Evolutionary conservation across 345 rosid species (phyloP).

Genomic region (Microcos paniculata): DNA sequence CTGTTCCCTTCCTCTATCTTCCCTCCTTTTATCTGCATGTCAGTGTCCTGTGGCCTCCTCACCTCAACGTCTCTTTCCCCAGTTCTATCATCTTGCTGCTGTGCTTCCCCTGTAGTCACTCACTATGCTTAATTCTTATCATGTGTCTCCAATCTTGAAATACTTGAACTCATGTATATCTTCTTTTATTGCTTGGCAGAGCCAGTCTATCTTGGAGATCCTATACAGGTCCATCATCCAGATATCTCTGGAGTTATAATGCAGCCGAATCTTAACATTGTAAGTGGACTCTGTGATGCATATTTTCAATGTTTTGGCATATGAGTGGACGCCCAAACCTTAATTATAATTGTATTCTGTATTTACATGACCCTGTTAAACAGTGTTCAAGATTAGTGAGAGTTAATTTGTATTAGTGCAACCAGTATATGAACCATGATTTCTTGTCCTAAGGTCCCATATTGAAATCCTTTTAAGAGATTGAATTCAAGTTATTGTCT

Average conservation of each 20-base stretch:
- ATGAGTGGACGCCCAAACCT: background rate
- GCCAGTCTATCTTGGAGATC: constrained; percentile 52
- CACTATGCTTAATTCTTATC: background rate
- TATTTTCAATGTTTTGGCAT: constrained; percentile 2
- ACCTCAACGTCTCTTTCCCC: background rate
- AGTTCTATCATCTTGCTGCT: background rate
- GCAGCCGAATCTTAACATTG: constrained; percentile 45
- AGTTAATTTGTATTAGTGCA: background rate
- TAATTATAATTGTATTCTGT: background rate
- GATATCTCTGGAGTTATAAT: constrained; percentile 45
- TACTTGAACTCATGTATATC: constrained; percentile 6
- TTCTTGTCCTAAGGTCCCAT: background rate
- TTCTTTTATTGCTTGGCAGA: constrained; percentile 43
- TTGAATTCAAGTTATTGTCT: background rate
- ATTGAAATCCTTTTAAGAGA: background rate
- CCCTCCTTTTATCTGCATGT: background rate
- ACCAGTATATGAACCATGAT: background rate
- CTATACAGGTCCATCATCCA: constrained; percentile 43
- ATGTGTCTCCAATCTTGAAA: background rate
- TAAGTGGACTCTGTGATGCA: constrained; percentile 45
- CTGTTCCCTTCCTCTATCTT: background rate
- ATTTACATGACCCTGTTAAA: background rate
- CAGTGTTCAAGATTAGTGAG: background rate
- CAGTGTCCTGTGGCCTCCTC: background rate
- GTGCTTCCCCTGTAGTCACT: background rate